phyloP scores from a whole-genome alignment of 495 filamentous ascomycete genomes.

The Neurospora terricola region DNA sequence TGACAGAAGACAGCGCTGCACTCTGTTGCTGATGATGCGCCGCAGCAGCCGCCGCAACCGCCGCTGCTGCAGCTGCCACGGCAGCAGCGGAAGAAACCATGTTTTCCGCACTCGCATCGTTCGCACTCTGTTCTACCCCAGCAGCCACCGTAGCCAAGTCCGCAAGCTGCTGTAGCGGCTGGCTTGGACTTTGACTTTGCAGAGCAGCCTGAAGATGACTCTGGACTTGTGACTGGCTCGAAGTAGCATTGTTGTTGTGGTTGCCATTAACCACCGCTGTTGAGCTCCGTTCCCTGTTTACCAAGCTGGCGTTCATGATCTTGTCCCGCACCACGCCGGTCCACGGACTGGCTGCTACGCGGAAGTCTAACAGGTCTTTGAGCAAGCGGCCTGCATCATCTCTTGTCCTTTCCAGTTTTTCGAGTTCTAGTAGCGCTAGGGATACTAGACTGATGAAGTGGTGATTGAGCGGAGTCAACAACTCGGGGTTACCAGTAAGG shows the following conservation, averaged over 20 bases:
- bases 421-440: slow-evolving; percentile 57
- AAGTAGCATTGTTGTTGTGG: not conserved
- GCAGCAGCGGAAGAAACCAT: slow-evolving; percentile 1
- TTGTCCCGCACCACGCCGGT: slow-evolving; percentile 36
- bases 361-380: slow-evolving; percentile 23
- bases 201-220: not conserved
- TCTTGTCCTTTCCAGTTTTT: slow-evolving; percentile 21
- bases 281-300: not conserved
- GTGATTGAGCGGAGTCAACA: slow-evolving; percentile 58
- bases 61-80: not conserved
- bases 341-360: slow-evolving; percentile 32
- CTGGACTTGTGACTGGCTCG: slow-evolving; percentile 20
- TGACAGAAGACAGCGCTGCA: not conserved
- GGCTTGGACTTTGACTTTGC: not conserved
- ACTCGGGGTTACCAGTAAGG: slow-evolving; percentile 44
- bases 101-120: slow-evolving; percentile 8
- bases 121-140: slow-evolving; percentile 9
- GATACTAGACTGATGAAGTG: slow-evolving; percentile 61
- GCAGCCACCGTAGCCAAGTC: slow-evolving; percentile 46
- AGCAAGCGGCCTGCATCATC: slow-evolving; percentile 26
- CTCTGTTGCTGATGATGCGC: not conserved
- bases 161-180: slow-evolving; percentile 48
- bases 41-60: not conserved
- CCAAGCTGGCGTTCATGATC: slow-evolving; percentile 25
- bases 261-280: not conserved